A percentile compares a stretch with the other conserved stretches of the same genome.
Conservation (phyloP, 2,329 filamentous ascomycete genomes). For the Colletotrichum zoysiae region DNA sequence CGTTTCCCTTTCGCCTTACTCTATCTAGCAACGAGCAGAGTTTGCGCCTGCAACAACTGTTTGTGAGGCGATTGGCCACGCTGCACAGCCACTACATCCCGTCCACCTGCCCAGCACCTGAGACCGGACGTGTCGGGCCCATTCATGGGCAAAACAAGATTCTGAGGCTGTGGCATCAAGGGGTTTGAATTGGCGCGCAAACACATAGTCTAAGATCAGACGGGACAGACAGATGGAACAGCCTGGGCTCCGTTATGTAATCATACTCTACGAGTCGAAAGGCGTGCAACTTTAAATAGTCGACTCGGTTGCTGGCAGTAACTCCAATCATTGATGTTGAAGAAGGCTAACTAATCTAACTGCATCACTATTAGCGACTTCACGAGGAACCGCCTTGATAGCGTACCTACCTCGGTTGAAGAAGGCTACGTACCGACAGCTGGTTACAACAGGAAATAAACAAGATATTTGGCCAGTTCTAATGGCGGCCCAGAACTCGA, state of each 20-base stretch:
- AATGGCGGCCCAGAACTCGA: neutral
- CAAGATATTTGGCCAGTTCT: neutral
- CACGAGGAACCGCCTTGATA: no score
- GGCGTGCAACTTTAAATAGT: neutral
- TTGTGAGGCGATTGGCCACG: constrained; percentile 13
- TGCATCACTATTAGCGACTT: no score
- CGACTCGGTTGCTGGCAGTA: neutral
- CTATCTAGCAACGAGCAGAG: neutral
- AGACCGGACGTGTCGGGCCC: constrained; percentile 36
- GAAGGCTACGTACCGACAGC: neutral
- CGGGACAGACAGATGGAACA: neutral
- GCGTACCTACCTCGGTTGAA: neutral
- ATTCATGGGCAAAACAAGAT: constrained; percentile 29
- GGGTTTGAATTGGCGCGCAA: constrained; percentile 14
- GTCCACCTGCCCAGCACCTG: constrained; percentile 27
- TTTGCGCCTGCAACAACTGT: constrained; percentile 1
- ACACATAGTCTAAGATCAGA: constrained; percentile 9
- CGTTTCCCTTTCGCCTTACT: constrained; percentile 3
- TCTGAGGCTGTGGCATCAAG: constrained; percentile 10
- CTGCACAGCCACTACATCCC: constrained; percentile 18
- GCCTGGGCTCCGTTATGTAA: constrained; percentile 7
- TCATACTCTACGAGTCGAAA: neutral
- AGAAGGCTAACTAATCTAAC: no score
- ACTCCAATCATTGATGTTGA: neutral
- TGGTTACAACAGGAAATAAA: neutral